These are phyloP conservation scores for Limtongia smithiae DNA, from an alignment of 805 yeast genomes.

Conservation along the genomic window DNA sequence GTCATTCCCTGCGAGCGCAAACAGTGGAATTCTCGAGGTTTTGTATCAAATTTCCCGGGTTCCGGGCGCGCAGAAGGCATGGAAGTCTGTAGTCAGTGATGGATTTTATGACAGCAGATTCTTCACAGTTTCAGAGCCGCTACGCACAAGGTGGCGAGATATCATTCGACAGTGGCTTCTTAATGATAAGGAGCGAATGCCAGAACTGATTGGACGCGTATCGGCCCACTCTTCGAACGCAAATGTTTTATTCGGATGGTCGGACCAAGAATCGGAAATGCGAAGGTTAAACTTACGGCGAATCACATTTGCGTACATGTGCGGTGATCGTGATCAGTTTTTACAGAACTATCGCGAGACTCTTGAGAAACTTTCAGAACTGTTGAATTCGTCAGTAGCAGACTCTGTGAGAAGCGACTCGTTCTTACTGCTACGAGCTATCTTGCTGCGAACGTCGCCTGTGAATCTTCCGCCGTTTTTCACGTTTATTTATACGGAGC, in stretches of 20 bases:
- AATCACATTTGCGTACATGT: slow-evolving; percentile 58
- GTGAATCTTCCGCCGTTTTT: slow-evolving; percentile 66
- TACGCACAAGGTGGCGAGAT: slow-evolving; percentile 48
- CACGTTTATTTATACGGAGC: slow-evolving; percentile 60
- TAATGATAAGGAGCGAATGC: slow-evolving; percentile 57
- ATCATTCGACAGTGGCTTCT: slow-evolving; percentile 62
- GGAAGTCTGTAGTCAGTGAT: slow-evolving; percentile 67
- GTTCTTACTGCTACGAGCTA: slow-evolving; percentile 58
- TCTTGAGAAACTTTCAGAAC: slow-evolving; percentile 46
- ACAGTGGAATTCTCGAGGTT: slow-evolving; percentile 46
- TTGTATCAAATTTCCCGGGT: slow-evolving; percentile 39
- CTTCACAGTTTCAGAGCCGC: slow-evolving; percentile 41
- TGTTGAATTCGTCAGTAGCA: slow-evolving; percentile 35
- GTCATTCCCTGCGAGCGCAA: slow-evolving; percentile 40
- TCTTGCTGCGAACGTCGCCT: slow-evolving; percentile 59
- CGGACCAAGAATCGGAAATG: slow-evolving; percentile 59
- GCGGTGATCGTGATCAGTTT: slow-evolving; percentile 58
- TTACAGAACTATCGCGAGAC: slow-evolving; percentile 49
- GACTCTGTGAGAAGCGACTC: slow-evolving; percentile 43
- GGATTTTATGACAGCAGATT: slow-evolving; percentile 58
- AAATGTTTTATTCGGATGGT: slow-evolving; percentile 68
- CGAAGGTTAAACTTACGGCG: slow-evolving; percentile 56
- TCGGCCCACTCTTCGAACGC: slow-evolving; percentile 50
- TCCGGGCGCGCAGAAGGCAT: slow-evolving; percentile 45
- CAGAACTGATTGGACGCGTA: slow-evolving; percentile 46